These are phyloP conservation scores for Oryza glaberrima DNA, from an alignment of 176 grass and related monocot genomes.

Conservation along the genomic window DNA sequence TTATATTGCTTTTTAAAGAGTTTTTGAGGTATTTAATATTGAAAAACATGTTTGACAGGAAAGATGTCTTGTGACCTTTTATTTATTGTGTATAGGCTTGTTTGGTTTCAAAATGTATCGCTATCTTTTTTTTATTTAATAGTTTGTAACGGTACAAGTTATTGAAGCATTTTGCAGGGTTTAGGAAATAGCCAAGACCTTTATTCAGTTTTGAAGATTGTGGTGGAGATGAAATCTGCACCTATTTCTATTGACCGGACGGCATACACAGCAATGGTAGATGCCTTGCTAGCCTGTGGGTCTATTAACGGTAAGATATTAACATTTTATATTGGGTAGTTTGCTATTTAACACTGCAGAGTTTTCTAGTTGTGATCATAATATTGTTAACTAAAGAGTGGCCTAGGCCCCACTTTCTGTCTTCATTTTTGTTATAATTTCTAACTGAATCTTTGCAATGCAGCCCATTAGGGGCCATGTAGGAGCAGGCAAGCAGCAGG, in stretches of 20 bases:
- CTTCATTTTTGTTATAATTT: constrained; percentile 17
- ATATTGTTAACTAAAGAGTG: constrained; percentile 16
- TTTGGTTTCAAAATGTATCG: constrained; percentile 10
- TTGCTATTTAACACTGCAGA: constrained; percentile 8
- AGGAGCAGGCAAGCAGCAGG: neutral
- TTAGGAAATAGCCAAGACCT: constrained; percentile 65
- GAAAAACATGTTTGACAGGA: constrained; percentile 1
- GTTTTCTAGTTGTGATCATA: constrained; percentile 29
- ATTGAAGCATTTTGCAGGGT: constrained; percentile 65
- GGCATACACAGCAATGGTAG: constrained; percentile 84
- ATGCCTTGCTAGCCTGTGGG: constrained; percentile 78
- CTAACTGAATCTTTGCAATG: neutral
- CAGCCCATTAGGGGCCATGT: neutral
- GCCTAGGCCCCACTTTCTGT: neutral
- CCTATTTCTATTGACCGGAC: constrained; percentile 71
- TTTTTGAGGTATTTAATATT: constrained; percentile 6
- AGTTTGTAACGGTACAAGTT: constrained; percentile 39
- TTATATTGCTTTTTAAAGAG: neutral
- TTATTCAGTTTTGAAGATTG: constrained; percentile 77
- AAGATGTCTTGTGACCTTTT: neutral
- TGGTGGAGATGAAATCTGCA: constrained; percentile 90
- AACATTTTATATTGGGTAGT: constrained; percentile 26
- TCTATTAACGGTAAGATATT: constrained; percentile 65
- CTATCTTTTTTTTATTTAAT: constrained; percentile 30
- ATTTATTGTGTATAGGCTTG: neutral